Evolutionary conservation across 2,329 filamentous ascomycete species (phyloP).

Genomic region (Anthostomella pinea): DNA sequence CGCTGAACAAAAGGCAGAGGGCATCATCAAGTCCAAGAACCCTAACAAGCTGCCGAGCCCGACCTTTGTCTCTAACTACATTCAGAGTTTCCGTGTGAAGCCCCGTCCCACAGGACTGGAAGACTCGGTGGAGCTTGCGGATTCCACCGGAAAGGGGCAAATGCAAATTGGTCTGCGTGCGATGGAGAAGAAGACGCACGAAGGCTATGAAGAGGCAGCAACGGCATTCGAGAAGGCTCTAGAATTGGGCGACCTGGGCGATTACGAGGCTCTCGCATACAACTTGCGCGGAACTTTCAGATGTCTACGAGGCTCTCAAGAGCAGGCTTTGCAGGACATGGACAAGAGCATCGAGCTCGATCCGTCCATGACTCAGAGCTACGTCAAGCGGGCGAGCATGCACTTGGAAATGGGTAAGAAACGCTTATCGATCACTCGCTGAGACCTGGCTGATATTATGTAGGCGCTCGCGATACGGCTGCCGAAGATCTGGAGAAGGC

Average conservation of each 20-base stretch:
- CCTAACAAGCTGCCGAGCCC: constrained; percentile 86
- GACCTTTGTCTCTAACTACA: constrained; percentile 97
- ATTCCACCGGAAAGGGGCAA: constrained; percentile 79
- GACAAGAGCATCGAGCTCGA: constrained; percentile 92
- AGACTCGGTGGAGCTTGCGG: constrained; percentile 71
- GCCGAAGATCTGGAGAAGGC: constrained; percentile 85
- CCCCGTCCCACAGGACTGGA: constrained; percentile 77
- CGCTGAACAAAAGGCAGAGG: constrained; percentile 88
- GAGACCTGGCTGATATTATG: too few relatives aligned
- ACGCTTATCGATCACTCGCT: too few relatives aligned
- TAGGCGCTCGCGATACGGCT: constrained; percentile 80
- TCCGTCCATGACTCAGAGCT: constrained; percentile 86
- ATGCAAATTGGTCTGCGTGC: constrained; percentile 78
- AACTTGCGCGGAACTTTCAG: constrained; percentile 97
- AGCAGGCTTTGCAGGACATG: constrained; percentile 77
- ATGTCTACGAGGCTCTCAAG: constrained; percentile 86
- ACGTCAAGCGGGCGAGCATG: constrained; percentile 98
- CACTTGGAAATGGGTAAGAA: constrained; percentile 81
- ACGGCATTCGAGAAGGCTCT: constrained; percentile 84
- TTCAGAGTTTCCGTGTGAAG: constrained; percentile 93
- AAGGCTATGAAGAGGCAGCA: constrained; percentile 87
- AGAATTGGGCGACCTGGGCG: constrained; percentile 73
- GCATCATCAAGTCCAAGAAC: constrained; percentile 80
- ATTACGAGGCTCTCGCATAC: constrained; percentile 86
- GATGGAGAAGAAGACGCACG: constrained; percentile 81